Evolutionary conservation across 2,329 filamentous ascomycete genomes (phyloP).

Genomic region (Thelonectria olida): DNA sequence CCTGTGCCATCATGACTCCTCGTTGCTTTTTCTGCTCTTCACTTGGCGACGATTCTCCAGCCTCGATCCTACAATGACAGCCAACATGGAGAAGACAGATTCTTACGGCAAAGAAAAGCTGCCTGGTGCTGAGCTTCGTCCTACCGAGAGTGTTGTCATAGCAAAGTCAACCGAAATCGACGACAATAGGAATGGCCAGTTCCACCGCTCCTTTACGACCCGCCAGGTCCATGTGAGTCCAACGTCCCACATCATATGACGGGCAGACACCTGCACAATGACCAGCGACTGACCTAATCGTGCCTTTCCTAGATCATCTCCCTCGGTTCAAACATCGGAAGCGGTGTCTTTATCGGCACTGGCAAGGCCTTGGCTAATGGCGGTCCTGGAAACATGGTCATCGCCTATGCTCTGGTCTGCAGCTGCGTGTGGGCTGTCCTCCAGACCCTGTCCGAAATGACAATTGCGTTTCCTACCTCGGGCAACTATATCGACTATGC

Average conservation of each 20-base stretch:
- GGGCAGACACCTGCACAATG: not conserved
- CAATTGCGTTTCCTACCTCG: slow-evolving; percentile 28
- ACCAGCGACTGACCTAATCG: not conserved
- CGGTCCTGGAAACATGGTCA: slow-evolving; percentile 31
- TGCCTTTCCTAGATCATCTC: slow-evolving; percentile 24
- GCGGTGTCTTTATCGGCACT: slow-evolving; percentile 30
- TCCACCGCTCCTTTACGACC: slow-evolving; percentile 3
- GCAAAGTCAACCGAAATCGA: not conserved
- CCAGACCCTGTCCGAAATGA: slow-evolving; percentile 32
- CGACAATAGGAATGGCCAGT: not conserved
- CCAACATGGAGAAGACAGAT: not conserved
- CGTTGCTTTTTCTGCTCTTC: not conserved
- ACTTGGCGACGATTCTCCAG: not conserved
- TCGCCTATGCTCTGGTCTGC: slow-evolving; percentile 30
- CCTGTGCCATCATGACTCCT: not conserved
- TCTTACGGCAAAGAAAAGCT: not conserved
- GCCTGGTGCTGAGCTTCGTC: not conserved
- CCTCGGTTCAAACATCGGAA: slow-evolving; percentile 30
- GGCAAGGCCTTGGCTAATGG: slow-evolving; percentile 30
- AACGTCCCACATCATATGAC: not conserved
- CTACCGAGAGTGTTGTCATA: not conserved
- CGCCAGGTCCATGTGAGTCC: slow-evolving; percentile 7
- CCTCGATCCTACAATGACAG: no score
- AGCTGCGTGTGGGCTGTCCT: slow-evolving; percentile 30
- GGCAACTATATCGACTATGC: slow-evolving; percentile 34